Base-by-base conservation (phyloP, 164 flowering plant species). In the Nelumbo lutea region DNA sequence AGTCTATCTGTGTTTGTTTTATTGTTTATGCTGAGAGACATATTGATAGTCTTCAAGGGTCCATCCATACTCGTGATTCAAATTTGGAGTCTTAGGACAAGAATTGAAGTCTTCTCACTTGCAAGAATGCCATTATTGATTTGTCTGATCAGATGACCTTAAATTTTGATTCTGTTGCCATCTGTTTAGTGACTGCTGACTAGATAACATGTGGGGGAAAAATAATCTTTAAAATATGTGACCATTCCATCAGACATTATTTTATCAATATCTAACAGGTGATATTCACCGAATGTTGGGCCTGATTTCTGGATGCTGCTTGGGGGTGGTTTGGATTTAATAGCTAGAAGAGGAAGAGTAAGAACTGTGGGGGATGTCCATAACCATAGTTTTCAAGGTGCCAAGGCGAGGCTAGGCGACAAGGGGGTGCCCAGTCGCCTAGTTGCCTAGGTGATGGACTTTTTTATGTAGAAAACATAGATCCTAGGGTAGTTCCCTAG, bases 1-100 rank as follows among this genome's bases (percentile, higher is more conserved):
- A 86, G 93, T 84, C 72, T 13, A 65, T 67, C 47, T 57, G 8
- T 45, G 8, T 1, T 11, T 15, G 9, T 44, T 57, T 9, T 66
- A 14, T 55, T 2, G 3, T 15, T 39, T 14, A 4, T 14, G 9
- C 14, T 10, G 57, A 11, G 57, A 9, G 57, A 3, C 2, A 15
- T 11, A 53, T 11, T 9, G 48, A 46, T 46, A 7, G 48, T 46
- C 10, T 51, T 51, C 55, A 2, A 13, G 10, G 7, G 55, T 10
- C 9, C 5, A 53, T 4, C 48, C 1, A 11, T 53, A 53, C 57
- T 11, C 14, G 3, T 53, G 3, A 3, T 53, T 9, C n/a, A 53
- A 14, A 53, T 10, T 4, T 3, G 14, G 57, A 53, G 14, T 53
- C 3, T 13, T 53, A 15, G 57, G 14, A 4, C 14, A 4, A 53